A percentile compares a stretch with the other conserved stretches of the same genome.
Conservation (phyloP, 1,284 basidiomycete species). For the Calocybe gambosa region DNA sequence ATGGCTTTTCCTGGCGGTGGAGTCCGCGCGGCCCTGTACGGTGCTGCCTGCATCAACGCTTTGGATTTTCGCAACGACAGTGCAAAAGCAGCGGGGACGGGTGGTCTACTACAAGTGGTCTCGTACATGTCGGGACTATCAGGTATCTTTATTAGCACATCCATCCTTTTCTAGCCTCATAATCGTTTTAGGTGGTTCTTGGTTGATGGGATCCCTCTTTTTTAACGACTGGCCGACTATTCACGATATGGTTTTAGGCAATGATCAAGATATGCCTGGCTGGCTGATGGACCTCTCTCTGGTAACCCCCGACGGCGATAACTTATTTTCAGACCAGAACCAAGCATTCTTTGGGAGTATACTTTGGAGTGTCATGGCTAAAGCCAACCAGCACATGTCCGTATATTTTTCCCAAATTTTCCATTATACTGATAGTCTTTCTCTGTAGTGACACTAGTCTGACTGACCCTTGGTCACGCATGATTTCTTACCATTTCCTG, state of each 20-base stretch:
- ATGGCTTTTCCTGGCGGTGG: slow-evolving; percentile 58
- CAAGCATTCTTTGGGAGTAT: slow-evolving; percentile 56
- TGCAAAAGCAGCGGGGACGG: slow-evolving; percentile 51
- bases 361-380: slow-evolving; percentile 51
- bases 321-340: slow-evolving; percentile 41
- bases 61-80: slow-evolving; percentile 55
- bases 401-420: slow-evolving; percentile 18
- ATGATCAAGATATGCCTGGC: slow-evolving; percentile 39
- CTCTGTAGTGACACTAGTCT: slow-evolving; percentile 49
- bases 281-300: slow-evolving; percentile 58
- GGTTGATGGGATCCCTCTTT: slow-evolving; percentile 52
- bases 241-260: slow-evolving; percentile 48
- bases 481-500: slow-evolving; percentile 63
- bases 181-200: slow-evolving; percentile 49
- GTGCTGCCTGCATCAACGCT: slow-evolving; percentile 49
- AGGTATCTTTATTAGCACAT: slow-evolving; percentile 30
- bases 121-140: slow-evolving; percentile 59
- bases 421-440: neutral
- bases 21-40: slow-evolving; percentile 53
- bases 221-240: slow-evolving; percentile 55
- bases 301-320: slow-evolving; percentile 42
- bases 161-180: neutral
- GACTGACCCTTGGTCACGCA: slow-evolving; percentile 57
- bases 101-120: slow-evolving; percentile 58
- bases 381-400: slow-evolving; percentile 47